Evolutionary conservation across 139 green algal genomes (phyloP).

Genomic region (Chlorella sorokiniana): DNA sequence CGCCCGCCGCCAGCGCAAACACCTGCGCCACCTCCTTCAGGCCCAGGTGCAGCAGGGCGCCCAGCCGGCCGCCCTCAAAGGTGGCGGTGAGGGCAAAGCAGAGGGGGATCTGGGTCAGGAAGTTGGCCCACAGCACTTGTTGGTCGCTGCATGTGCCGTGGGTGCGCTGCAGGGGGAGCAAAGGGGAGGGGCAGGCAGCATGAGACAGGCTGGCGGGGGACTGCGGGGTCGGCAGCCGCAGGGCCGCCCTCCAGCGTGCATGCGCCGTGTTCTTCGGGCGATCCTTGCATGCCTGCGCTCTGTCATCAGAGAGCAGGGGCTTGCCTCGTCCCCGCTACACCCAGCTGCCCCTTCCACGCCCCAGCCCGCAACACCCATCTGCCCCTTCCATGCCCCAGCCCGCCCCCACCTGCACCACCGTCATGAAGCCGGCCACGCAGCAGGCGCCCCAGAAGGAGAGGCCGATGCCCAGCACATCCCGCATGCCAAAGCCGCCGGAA

Average conservation of each 20-base stretch:
- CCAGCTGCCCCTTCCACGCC: no score
- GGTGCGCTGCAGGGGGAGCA: background rate
- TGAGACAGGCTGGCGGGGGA: no score
- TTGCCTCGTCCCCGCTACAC: no score
- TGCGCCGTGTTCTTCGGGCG: no score
- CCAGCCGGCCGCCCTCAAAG: background rate
- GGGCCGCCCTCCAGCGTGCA: no score
- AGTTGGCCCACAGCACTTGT: slow-evolving; percentile 13
- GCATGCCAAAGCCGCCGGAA: background rate
- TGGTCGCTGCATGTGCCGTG: background rate
- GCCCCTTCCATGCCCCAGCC: no score
- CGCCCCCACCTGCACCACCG: slow-evolving; percentile 17
- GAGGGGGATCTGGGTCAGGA: background rate
- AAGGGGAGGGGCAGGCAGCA: background rate
- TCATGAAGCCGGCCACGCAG: slow-evolving; percentile 27
- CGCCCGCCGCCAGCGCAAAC: background rate
- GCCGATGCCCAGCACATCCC: background rate
- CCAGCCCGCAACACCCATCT: background rate
- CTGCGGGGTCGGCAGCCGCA: background rate
- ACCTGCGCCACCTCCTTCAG: background rate
- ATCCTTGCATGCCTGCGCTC: no score
- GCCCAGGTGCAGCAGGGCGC: background rate
- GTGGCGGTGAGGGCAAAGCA: background rate
- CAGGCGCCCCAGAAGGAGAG: background rate
- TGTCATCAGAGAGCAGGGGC: background rate